Conservation (phyloP, 805 yeast species). For the Yarrowia deformans region DNA sequence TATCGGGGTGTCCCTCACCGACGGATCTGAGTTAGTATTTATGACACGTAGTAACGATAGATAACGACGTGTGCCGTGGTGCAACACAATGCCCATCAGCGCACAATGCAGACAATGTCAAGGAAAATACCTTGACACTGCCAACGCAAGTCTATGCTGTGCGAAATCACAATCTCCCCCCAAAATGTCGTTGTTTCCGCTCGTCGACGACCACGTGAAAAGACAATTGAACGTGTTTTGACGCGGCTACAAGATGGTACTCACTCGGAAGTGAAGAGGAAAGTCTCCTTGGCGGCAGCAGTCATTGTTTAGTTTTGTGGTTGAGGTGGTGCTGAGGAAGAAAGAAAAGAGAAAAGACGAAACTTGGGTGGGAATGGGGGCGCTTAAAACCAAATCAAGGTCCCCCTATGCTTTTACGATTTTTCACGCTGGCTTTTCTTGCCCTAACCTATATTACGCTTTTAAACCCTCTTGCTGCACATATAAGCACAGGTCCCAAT, state of each 20-base stretch:
- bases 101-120: too few relatives aligned
- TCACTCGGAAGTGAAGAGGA: conserved; percentile 69
- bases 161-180: too few relatives aligned
- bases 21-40: conserved; percentile 52
- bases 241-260: conserved; percentile 34
- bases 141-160: too few relatives aligned
- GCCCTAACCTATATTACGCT: conserved; percentile 37
- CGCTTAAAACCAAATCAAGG: conserved; percentile 38
- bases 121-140: too few relatives aligned
- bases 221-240: background rate
- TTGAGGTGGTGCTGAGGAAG: conserved; percentile 39
- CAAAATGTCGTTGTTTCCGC: background rate
- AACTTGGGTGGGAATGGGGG: conserved; percentile 25
- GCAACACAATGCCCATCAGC: too few relatives aligned
- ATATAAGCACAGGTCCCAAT: conserved; percentile 28
- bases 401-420: conserved; percentile 24
- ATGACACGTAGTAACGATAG: too few relatives aligned
- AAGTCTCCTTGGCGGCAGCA: conserved; percentile 52
- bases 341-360: conserved; percentile 16
- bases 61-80: background rate
- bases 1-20: conserved; percentile 68
- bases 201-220: conserved; percentile 8
- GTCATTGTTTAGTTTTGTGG: conserved; percentile 44
- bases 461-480: conserved; percentile 31
- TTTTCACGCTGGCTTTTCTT: conserved; percentile 38